Conservation (phyloP, 2,329 filamentous ascomycete genomes). For the Conoideocrella luteorostrata region DNA sequence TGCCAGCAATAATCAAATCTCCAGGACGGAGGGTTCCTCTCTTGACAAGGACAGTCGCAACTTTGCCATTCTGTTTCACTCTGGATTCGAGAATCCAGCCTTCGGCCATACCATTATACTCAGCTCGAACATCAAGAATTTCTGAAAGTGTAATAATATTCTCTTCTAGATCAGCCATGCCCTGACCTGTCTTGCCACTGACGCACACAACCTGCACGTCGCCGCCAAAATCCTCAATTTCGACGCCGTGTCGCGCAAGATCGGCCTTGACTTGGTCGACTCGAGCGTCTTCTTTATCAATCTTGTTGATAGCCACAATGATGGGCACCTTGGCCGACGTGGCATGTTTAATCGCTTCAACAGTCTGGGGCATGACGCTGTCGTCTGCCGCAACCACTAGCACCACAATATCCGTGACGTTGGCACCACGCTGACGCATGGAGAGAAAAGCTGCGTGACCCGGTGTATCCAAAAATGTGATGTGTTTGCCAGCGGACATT, state of each 20-base stretch:
- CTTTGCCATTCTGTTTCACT: constrained; percentile 76
- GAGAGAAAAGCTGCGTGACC: constrained; percentile 92
- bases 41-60: constrained; percentile 83
- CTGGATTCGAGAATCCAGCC: constrained; percentile 92
- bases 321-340: constrained; percentile 82
- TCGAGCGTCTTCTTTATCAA: constrained; percentile 80
- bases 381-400: constrained; percentile 95
- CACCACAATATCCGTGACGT: constrained; percentile 94
- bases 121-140: constrained; percentile 82
- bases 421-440: constrained; percentile 92
- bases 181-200: constrained; percentile 87
- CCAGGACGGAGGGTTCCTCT: constrained; percentile 78
- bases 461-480: constrained; percentile 95
- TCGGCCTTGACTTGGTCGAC: constrained; percentile 83
- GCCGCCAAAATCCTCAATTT: constrained; percentile 91
- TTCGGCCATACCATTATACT: constrained; percentile 69
- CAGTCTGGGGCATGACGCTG: constrained; percentile 92
- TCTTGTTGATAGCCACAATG: constrained; percentile 96
- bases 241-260: constrained; percentile 73
- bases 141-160: constrained; percentile 80
- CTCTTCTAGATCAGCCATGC: constrained; percentile 90
- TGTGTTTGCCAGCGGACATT: constrained; percentile 77
- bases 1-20: constrained; percentile 80
- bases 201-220: constrained; percentile 89
- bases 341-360: constrained; percentile 94